These are phyloP conservation scores for Carex myosuroides DNA, from an alignment of 176 grass and related monocot genomes.

Conservation along the genomic window DNA sequence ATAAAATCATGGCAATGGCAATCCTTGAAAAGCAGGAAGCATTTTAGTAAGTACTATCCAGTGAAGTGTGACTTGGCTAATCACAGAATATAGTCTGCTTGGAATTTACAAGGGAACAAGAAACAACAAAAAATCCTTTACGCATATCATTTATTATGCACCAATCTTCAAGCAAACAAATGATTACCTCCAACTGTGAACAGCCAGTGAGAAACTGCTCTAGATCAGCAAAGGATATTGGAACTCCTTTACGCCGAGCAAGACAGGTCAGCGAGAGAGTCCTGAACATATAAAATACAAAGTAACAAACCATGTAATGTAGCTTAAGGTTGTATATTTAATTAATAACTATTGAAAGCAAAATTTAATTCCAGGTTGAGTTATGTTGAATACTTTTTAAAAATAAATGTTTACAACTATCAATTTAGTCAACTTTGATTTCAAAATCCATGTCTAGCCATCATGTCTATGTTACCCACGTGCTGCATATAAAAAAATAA, in stretches of 20 bases:
- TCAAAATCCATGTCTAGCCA: neutral
- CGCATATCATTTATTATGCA: neutral
- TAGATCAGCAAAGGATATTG: conserved; percentile 60
- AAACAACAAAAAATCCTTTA: neutral
- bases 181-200: conserved; percentile 67
- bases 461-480: neutral
- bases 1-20: neutral
- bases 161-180: neutral
- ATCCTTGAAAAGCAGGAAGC: neutral
- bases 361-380: neutral
- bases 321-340: neutral
- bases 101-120: neutral
- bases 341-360: neutral
- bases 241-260: conserved; percentile 48
- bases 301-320: neutral
- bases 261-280: conserved; percentile 64
- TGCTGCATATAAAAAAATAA: neutral
- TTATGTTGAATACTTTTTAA: neutral
- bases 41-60: neutral
- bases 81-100: neutral
- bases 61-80: neutral
- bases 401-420: neutral
- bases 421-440: neutral
- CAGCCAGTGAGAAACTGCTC: conserved; percentile 68
- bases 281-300: conserved; percentile 28